A percentile compares a stretch with the other conserved stretches of the same genome.
Conservation (phyloP, 2,329 filamentous ascomycete species). For the Cytospora leucostoma region DNA sequence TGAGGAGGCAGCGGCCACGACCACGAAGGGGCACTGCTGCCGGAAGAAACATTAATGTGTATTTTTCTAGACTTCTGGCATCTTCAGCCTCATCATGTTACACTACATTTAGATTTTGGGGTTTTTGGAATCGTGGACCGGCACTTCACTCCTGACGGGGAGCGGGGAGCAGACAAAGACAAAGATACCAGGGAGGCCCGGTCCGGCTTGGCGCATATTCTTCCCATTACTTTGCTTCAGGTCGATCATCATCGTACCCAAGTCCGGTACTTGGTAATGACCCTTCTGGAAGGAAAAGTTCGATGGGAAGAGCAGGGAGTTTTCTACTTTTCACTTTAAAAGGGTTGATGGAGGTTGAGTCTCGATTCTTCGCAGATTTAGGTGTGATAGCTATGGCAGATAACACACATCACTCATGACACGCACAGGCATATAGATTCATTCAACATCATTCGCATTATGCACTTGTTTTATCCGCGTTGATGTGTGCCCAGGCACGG, state of each 20-base stretch:
- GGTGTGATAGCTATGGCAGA: background rate
- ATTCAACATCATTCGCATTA: background rate
- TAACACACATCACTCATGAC: background rate
- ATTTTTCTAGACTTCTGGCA: background rate
- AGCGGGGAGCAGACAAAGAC: background rate
- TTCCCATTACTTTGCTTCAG: background rate
- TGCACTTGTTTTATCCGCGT: background rate
- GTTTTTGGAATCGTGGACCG: background rate
- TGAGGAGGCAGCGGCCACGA: background rate
- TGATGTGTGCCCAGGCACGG: too few species aligned
- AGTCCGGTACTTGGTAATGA: background rate
- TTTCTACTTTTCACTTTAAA: too few species aligned
- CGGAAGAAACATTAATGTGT: background rate
- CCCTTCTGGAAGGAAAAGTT: background rate
- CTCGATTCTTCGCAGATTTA: background rate
- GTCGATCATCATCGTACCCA: background rate
- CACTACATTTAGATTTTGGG: background rate
- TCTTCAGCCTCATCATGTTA: background rate
- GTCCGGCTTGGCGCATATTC: background rate
- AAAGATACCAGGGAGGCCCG: background rate
- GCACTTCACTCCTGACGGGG: background rate
- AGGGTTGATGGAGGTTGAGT: background rate
- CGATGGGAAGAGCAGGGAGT: background rate
- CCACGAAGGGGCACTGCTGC: background rate
- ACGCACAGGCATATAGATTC: background rate